phyloP scores from a whole-genome alignment of 2,329 filamentous ascomycete species.

The Aspergillus spinulosporus region DNA sequence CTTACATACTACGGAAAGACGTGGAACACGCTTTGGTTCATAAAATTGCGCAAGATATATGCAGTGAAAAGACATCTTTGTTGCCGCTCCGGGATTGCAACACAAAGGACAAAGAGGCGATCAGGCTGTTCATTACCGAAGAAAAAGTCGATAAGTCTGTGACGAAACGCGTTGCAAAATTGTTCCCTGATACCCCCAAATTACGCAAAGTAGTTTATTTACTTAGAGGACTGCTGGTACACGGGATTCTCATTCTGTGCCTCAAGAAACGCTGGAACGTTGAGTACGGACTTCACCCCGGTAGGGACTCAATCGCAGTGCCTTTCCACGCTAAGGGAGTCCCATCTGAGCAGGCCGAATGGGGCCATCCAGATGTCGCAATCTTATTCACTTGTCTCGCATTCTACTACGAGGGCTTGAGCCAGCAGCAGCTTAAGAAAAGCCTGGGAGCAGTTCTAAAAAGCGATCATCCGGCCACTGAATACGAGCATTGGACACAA shows the following conservation, averaged over 20 bases:
- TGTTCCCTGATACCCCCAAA: conserved; percentile 36
- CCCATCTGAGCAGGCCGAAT: conserved; percentile 64
- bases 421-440: conserved; percentile 50
- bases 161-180: conserved; percentile 20
- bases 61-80: conserved; percentile 29
- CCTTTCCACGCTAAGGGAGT: conserved; percentile 67
- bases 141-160: conserved; percentile 22
- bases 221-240: conserved; percentile 63
- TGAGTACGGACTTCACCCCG: conserved; percentile 60
- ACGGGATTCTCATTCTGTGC: conserved; percentile 60
- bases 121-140: conserved; percentile 37
- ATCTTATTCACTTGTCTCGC: conserved; percentile 65
- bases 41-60: conserved; percentile 47
- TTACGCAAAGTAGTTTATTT: conserved; percentile 50
- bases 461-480: conserved; percentile 57
- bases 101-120: conserved; percentile 23
- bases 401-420: conserved; percentile 66
- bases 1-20: conserved; percentile 56
- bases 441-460: conserved; percentile 54
- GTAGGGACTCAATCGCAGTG: conserved; percentile 55
- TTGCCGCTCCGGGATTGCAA: conserved; percentile 25
- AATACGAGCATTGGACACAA: conserved; percentile 57
- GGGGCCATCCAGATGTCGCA: conserved; percentile 66
- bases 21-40: conserved; percentile 49
- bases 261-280: conserved; percentile 68